phyloP scores from a whole-genome alignment of 2,329 filamentous ascomycete genomes.

The Anthostomella pinea region DNA sequence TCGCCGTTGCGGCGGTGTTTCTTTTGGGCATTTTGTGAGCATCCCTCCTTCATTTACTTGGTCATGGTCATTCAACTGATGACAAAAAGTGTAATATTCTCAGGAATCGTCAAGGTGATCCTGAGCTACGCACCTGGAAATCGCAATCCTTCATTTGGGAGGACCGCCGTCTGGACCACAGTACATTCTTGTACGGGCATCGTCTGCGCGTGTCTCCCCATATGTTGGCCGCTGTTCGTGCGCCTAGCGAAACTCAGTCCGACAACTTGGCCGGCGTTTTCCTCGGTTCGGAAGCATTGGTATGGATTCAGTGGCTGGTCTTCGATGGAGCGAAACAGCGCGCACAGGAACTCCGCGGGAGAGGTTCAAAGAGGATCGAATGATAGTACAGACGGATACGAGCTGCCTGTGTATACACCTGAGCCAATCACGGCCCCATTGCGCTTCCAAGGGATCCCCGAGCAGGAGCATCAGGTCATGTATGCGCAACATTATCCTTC shows the following conservation, averaged over 20 bases:
- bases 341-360: too few species aligned
- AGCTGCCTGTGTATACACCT: too few species aligned
- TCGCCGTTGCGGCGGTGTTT: conserved; percentile 21
- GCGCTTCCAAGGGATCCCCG: too few species aligned
- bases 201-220: conserved; percentile 25
- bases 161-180: conserved; percentile 20
- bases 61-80: background rate
- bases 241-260: conserved; percentile 2
- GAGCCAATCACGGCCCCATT: too few species aligned
- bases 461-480: too few species aligned
- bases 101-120: conserved; percentile 13
- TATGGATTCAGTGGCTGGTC: conserved; percentile 4
- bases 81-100: conserved; percentile 10
- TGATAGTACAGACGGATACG: too few species aligned
- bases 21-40: conserved; percentile 16
- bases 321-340: conserved; percentile 1
- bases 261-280: background rate
- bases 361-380: too few species aligned
- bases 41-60: background rate
- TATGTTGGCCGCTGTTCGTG: conserved; percentile 15
- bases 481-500: too few species aligned
- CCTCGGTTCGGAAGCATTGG: conserved; percentile 2
- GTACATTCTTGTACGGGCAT: conserved; percentile 23
- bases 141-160: conserved; percentile 8
- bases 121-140: conserved; percentile 11